Evolutionary conservation across 148 eudicot genomes (phyloP).

Genomic region (Chenopodium berlandieri): DNA sequence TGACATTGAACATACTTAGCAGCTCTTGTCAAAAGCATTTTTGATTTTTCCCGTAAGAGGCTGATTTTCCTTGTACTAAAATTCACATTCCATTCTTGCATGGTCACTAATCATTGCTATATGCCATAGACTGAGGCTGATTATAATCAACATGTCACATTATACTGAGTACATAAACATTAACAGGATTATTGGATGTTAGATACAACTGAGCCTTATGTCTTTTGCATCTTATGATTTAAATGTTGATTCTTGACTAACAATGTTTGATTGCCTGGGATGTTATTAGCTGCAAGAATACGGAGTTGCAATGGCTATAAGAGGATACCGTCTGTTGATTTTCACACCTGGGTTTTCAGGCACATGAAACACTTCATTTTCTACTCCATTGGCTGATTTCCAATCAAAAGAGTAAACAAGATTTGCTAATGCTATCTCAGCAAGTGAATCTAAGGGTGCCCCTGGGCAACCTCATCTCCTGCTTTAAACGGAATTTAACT

Average conservation of each 20-base stretch:
- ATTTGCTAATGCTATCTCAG: conserved; percentile 33
- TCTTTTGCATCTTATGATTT: not conserved
- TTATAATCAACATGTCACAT: no score
- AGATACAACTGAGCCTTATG: not conserved
- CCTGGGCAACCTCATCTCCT: conserved; percentile 43
- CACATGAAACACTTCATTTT: conserved; percentile 11
- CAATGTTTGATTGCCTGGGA: not conserved
- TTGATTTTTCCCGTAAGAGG: no score
- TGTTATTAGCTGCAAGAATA: not conserved
- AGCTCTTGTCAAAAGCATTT: no score
- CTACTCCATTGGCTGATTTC: conserved; percentile 25
- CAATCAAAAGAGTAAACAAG: conserved; percentile 29
- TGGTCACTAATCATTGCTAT: no score
- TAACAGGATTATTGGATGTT: not conserved
- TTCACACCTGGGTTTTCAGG: conserved; percentile 13
- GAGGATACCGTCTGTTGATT: conserved; percentile 21
- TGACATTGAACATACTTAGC: no score
- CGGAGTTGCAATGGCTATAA: conserved; percentile 19
- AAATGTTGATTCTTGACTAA: no score
- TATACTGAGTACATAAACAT: not conserved
- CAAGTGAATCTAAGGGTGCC: conserved; percentile 17
- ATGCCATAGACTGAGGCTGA: no score
- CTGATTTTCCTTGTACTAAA: no score
- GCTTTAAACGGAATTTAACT: conserved; percentile 39
- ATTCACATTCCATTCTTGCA: no score